Conservation (phyloP, 345 rosid genomes). For the Eutrema heterophyllum region DNA sequence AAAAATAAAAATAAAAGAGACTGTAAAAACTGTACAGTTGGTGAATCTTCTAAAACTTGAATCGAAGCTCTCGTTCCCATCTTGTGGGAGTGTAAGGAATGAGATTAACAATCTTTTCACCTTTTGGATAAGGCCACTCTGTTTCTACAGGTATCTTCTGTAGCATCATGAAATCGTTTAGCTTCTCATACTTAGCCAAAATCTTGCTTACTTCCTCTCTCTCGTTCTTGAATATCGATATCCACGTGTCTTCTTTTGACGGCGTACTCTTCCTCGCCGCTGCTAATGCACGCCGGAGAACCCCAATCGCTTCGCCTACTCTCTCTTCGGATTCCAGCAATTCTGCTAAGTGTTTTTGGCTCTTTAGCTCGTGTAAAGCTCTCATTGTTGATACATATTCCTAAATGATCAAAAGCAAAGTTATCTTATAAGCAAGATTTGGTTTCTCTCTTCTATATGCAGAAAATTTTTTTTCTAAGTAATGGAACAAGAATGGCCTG, state of each 20-base stretch:
- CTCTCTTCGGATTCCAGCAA: constrained; percentile 35
- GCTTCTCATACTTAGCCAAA: constrained; percentile 47
- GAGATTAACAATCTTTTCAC: constrained; percentile 51
- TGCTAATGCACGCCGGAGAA: constrained; percentile 48
- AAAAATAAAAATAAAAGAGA: neutral
- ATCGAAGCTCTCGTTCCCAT: constrained; percentile 47
- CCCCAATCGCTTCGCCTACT: constrained; percentile 54
- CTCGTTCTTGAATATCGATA: constrained; percentile 37
- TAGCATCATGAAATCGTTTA: constrained; percentile 58
- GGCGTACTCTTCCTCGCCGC: constrained; percentile 38
- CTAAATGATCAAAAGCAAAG: constrained; percentile 27
- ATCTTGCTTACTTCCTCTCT: constrained; percentile 36
- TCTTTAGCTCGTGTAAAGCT: constrained; percentile 60
- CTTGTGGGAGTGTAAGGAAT: constrained; percentile 48
- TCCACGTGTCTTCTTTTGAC: constrained; percentile 51
- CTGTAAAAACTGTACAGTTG: neutral
- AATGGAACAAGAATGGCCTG: neutral
- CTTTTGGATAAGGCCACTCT: constrained; percentile 53
- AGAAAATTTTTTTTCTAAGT: too few relatives aligned
- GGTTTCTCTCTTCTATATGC: too few relatives aligned
- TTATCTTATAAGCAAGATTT: too few relatives aligned
- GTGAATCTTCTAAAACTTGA: constrained; percentile 33
- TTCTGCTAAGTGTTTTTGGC: constrained; percentile 51
- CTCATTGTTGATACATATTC: constrained; percentile 51
- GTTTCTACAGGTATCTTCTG: constrained; percentile 42